Evolutionary conservation across 2,329 filamentous ascomycete species (phyloP).

Genomic region (Zasmidium angulare): DNA sequence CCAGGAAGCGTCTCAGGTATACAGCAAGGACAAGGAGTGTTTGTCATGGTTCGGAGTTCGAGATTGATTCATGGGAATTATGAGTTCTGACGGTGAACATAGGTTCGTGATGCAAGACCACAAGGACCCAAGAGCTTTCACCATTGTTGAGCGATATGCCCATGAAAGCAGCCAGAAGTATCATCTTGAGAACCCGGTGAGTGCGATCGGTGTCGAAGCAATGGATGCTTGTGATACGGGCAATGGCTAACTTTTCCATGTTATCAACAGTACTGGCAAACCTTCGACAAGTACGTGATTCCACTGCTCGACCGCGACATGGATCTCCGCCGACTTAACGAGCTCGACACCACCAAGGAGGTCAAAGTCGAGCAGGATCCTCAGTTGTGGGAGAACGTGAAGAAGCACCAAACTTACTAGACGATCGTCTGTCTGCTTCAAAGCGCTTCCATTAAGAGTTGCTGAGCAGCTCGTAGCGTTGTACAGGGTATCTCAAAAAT

Average conservation of each 20-base stretch:
- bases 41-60: slow-evolving; percentile 36
- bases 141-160: slow-evolving; percentile 72
- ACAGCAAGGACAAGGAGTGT: slow-evolving; percentile 69
- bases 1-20: slow-evolving; percentile 70
- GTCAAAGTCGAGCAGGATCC: slow-evolving; percentile 36
- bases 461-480: neutral
- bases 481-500: neutral
- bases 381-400: slow-evolving; percentile 35
- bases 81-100: neutral
- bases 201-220: neutral
- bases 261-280: slow-evolving; percentile 62
- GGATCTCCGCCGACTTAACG: slow-evolving; percentile 68
- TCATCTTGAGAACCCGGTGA: slow-evolving; percentile 28
- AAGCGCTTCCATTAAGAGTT: neutral
- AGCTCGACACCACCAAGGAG: slow-evolving; percentile 58
- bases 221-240: neutral
- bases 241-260: neutral
- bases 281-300: slow-evolving; percentile 71
- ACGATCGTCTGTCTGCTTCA: neutral
- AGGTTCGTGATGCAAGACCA: slow-evolving; percentile 80
- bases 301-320: slow-evolving; percentile 67
- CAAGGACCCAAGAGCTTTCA: slow-evolving; percentile 67
- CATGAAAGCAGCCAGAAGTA: slow-evolving; percentile 57
- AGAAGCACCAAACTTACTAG: slow-evolving; percentile 34
- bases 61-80: neutral